A percentile compares a stretch with the other conserved stretches of the same genome.
phyloP scores from a whole-genome alignment of 2,329 filamentous ascomycete genomes.

The Fusarium succisae region DNA sequence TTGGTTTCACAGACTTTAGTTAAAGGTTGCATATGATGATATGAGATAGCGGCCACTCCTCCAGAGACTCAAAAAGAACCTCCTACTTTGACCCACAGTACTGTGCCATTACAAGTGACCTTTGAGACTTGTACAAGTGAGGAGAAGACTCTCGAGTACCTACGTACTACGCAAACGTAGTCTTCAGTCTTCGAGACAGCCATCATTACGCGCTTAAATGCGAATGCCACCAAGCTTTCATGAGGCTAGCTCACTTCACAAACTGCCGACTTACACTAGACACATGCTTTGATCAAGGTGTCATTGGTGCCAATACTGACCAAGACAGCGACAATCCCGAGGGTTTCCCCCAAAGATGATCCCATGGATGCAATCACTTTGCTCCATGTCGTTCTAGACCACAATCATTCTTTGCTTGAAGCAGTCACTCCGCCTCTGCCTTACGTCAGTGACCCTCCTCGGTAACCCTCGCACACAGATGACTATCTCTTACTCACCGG shows the following conservation, averaged over 20 bases:
- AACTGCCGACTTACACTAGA: neutral
- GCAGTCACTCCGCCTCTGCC: neutral
- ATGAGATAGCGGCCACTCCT: neutral
- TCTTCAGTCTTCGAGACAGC: neutral
- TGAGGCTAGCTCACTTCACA: neutral
- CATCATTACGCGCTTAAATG: neutral
- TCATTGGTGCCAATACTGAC: neutral
- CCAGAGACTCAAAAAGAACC: neutral
- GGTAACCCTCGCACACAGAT: no score
- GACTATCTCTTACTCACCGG: neutral
- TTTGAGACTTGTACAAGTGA: neutral
- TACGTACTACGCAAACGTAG: neutral
- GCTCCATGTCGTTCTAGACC: no score
- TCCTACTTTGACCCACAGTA: neutral
- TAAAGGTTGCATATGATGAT: neutral
- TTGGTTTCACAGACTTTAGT: neutral
- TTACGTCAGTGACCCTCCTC: neutral
- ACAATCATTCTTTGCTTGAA: neutral
- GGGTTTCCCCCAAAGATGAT: neutral
- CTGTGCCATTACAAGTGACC: neutral
- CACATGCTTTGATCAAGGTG: neutral
- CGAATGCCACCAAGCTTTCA: neutral
- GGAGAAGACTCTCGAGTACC: neutral
- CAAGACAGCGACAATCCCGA: neutral
- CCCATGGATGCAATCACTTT: rapidly evolving